Base-by-base conservation (phyloP, 768 basidiomycete genomes). In the Suillus cothurnatus region DNA sequence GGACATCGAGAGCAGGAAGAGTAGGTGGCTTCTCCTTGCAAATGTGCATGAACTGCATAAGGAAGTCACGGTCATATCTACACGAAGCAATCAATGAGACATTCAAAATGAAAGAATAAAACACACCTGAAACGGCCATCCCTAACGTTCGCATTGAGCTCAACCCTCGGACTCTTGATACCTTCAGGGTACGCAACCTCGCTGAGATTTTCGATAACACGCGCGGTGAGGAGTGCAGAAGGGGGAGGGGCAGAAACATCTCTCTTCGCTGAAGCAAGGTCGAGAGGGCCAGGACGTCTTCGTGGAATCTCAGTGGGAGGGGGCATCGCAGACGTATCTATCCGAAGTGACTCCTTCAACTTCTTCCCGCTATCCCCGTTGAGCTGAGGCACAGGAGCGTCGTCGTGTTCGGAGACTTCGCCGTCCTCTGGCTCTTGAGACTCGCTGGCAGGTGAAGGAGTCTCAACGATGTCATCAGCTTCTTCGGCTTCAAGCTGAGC, bases 21-120 rank as follows among this genome's bases (percentile, higher is more conserved):
- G 86, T 84, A 62, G 93, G 94, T 4, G 97, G 97, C 78, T 95
- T 96, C 80, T 98, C 97, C 77, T 88, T 93, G 84, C 97, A 99
- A 66, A 97, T 79, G 28, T 81, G 79, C 93, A 97, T 95, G 81
- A 99, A 99, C 75, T 99, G 97, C 65, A 99, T 79, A 31, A 99
- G 85, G 88, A 99, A 99, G 23, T 96, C 94, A 41, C 96, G 94
- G 76, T 98, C 95, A 75, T 99, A 99, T 72, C 97, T 94, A 67
- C 28, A 41, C 58, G 31, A 63, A 28, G n/a, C 61, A 53, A 52
- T 45, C 38, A 5, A 58, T 60, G 8, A 38, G 6, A 9, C 19
- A 32, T 9, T 19, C 11, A 3, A 43, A 39, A 19, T 32, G 11
- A 28, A 31, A 38, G 21, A 45, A 41, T 31, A 56, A 66, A 56